Evolutionary conservation across 169 alveolate genomes (phyloP).

Genomic region (Cryptosporidium viatorum): DNA sequence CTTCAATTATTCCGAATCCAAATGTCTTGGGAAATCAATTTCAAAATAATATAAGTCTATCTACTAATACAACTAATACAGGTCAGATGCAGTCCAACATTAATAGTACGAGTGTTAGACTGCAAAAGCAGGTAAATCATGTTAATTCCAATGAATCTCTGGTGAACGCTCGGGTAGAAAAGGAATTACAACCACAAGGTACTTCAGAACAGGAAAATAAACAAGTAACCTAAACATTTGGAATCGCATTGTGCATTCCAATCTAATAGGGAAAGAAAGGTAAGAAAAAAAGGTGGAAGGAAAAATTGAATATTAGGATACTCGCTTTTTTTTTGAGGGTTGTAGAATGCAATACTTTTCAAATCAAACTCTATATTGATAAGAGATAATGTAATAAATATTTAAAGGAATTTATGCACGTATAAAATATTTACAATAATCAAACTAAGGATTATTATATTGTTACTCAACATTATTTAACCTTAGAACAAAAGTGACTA

Average conservation of each 20-base stretch:
- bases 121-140: slow-evolving; percentile 63
- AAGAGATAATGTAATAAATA: not conserved
- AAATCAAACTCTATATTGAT: not conserved
- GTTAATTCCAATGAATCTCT: slow-evolving; percentile 23
- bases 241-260: not conserved
- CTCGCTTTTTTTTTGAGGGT: not conserved
- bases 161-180: slow-evolving; percentile 49
- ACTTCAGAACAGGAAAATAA: slow-evolving; percentile 56
- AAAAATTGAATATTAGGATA: not conserved
- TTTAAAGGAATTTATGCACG: not conserved
- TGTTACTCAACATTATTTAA: not conserved
- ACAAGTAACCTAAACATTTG: slow-evolving; percentile 2
- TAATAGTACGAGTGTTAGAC: not conserved
- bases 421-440: not conserved
- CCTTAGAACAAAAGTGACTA: not conserved
- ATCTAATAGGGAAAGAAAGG: not conserved
- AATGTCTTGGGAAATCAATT: slow-evolving; percentile 44
- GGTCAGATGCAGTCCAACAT: slow-evolving; percentile 34
- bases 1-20: slow-evolving; percentile 62
- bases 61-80: slow-evolving; percentile 7
- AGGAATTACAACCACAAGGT: slow-evolving; percentile 23
- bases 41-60: slow-evolving; percentile 35
- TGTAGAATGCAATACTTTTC: not conserved
- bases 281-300: not conserved
- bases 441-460: not conserved